Evolutionary conservation across 257 asterid genomes (phyloP).

Genomic region (Eucommia ulmoides): DNA sequence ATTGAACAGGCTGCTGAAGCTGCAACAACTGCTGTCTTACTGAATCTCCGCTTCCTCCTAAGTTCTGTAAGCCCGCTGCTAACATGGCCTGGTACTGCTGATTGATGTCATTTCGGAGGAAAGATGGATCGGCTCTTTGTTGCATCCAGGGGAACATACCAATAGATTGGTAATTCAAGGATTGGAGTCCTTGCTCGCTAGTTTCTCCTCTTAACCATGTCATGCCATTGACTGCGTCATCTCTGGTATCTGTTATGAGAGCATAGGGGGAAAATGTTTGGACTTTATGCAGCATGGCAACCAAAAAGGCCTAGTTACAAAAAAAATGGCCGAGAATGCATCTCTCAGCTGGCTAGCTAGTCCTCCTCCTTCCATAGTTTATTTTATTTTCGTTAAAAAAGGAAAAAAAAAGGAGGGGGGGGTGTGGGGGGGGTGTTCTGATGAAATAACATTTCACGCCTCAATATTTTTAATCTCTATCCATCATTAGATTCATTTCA

Average conservation of each 20-base stretch:
- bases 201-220: constrained; percentile 74
- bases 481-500: too few relatives aligned
- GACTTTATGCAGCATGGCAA: too few relatives aligned
- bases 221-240: constrained; percentile 65
- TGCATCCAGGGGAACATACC: constrained; percentile 86
- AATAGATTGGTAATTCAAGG: constrained; percentile 51
- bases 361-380: too few relatives aligned
- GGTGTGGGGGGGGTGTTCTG: too few relatives aligned
- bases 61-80: constrained; percentile 56
- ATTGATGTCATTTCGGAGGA: constrained; percentile 48
- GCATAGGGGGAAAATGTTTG: constrained; percentile 1
- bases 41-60: constrained; percentile 50
- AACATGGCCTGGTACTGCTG: constrained; percentile 84
- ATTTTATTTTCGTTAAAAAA: too few relatives aligned
- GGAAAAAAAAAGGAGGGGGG: too few relatives aligned
- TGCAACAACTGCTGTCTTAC: constrained; percentile 59
- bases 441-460: too few relatives aligned
- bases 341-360: too few relatives aligned
- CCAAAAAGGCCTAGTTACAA: too few relatives aligned
- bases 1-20: constrained; percentile 69
- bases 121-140: constrained; percentile 64
- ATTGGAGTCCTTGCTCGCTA: constrained; percentile 62
- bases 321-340: too few relatives aligned
- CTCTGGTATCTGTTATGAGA: constrained; percentile 41
- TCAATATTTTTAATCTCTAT: too few relatives aligned